Evolutionary conservation across 2,329 filamentous ascomycete species (phyloP), one percentile per base, ranked within the genome.

Genomic region (Diaporthe nobilis): DNA sequence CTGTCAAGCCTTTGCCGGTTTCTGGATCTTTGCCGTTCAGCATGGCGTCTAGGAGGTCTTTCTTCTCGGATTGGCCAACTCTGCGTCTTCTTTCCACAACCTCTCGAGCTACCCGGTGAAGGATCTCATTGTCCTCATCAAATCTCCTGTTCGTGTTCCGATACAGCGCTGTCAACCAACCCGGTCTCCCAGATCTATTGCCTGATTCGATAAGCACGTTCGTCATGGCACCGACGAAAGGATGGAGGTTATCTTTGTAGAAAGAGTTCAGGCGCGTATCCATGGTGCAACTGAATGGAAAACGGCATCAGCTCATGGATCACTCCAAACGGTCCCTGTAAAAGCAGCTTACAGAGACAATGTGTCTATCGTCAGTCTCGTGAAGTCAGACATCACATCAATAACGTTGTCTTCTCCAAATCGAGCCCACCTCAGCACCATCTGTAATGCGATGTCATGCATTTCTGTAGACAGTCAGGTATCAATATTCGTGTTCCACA

Each of bases 91-190:
- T 25, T 13, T 58, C 67, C 15, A 71, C 34, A 8, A 53, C 22
- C 17, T 53, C 28, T 2, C 17, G 13, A 22, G 44, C 44, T 4
- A 47, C 44, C 17, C 1, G 44, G 7, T 53, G 37, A 1, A 71
- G 20, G 15, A 10, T 20, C 0, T 15, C 12, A 8, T 12, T 71
- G 22, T 51, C 49, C 20, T 53, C 25, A 4, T 53, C 25, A 22
- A 71, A 71, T 8, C 31, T 37, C 37, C 8, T 25, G 17, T n/a
- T 55, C 17, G 67, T 28, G 1, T 34, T 20, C 5, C 20, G n/a
- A 90, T 1, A 88, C 90, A 47, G 88, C 85, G 87, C 90, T 87
- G 74, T 91, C 90, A 76, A 88, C 83, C 31, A 87, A 81, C 58
- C 90, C 87, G 2, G 82, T 85, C 6, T 85, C 83, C 74, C 88